Conservation (phyloP, 2,329 filamentous ascomycete species). For the Septoria linicola region DNA sequence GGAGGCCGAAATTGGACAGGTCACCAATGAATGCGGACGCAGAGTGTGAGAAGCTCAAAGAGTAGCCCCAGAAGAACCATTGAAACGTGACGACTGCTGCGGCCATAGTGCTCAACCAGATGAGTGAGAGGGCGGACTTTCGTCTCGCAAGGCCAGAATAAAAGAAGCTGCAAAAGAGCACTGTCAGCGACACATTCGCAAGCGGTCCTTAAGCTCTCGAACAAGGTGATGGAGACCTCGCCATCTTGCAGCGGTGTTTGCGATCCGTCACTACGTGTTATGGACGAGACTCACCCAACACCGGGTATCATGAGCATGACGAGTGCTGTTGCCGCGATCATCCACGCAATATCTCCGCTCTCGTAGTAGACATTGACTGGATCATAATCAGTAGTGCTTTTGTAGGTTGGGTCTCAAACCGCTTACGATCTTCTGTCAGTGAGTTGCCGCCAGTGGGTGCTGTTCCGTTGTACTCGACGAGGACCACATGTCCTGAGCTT, state of each 20-base stretch:
- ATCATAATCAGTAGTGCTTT: background rate
- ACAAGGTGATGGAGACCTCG: no score
- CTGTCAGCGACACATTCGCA: no score
- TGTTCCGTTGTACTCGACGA: conserved; percentile 61
- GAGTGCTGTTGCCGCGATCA: conserved; percentile 65
- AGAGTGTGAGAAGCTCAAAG: conserved; percentile 75
- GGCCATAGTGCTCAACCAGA: conserved; percentile 82
- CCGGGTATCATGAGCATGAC: conserved; percentile 92
- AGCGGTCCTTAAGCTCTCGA: no score
- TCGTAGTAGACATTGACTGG: conserved; percentile 79
- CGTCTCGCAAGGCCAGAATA: conserved; percentile 86
- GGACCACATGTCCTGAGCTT: conserved; percentile 25
- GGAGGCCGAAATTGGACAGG: conserved; percentile 76
- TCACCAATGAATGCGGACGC: conserved; percentile 75
- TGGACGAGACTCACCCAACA: conserved; percentile 58
- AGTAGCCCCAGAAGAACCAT: conserved; percentile 96
- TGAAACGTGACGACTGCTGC: conserved; percentile 79
- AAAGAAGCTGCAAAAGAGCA: conserved; percentile 69
- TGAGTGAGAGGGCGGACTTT: conserved; percentile 83
- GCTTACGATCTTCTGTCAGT: conserved; percentile 55
- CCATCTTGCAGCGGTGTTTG: no score
- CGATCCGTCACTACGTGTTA: no score
- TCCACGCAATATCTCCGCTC: conserved; percentile 80
- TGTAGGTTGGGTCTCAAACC: no score
- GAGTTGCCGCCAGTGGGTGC: conserved; percentile 65